Evolutionary conservation across 2,329 filamentous ascomycete species (phyloP).

Genomic region (Apiospora sp.): DNA sequence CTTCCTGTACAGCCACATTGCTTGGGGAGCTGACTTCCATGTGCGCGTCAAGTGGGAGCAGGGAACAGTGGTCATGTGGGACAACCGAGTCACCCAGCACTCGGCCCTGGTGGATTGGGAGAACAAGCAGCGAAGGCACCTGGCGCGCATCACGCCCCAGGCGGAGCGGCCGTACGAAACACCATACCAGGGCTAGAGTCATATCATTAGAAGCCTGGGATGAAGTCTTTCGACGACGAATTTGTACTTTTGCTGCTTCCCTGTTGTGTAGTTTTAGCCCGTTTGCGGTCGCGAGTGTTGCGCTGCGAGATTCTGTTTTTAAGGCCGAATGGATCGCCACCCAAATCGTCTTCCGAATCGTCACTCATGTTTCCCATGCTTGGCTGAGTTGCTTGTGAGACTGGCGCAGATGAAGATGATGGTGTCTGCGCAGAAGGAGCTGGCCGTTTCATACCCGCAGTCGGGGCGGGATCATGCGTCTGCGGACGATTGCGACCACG

Average conservation of each 20-base stretch:
- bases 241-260: background rate
- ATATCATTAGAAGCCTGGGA: background rate
- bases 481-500: background rate
- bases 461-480: background rate
- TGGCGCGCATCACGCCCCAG: conserved; percentile 84
- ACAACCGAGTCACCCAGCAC: conserved; percentile 82
- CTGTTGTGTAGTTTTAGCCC: background rate
- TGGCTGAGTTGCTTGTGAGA: background rate
- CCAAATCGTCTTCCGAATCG: background rate
- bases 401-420: background rate
- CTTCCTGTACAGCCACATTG: conserved; percentile 80
- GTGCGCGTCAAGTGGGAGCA: conserved; percentile 78
- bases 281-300: background rate
- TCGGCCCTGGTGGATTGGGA: conserved; percentile 85
- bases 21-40: conserved; percentile 76
- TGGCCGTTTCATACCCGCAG: background rate
- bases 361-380: background rate
- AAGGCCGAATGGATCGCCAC: background rate
- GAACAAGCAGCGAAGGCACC: conserved; percentile 77
- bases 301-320: background rate
- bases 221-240: conserved; percentile 1
- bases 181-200: conserved; percentile 49
- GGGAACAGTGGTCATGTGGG: conserved; percentile 86
- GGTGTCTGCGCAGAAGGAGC: background rate
- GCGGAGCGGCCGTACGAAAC: conserved; percentile 82